Conservation (phyloP, 2,329 filamentous ascomycete species). For the Tolypocladium cylindrosporum region DNA sequence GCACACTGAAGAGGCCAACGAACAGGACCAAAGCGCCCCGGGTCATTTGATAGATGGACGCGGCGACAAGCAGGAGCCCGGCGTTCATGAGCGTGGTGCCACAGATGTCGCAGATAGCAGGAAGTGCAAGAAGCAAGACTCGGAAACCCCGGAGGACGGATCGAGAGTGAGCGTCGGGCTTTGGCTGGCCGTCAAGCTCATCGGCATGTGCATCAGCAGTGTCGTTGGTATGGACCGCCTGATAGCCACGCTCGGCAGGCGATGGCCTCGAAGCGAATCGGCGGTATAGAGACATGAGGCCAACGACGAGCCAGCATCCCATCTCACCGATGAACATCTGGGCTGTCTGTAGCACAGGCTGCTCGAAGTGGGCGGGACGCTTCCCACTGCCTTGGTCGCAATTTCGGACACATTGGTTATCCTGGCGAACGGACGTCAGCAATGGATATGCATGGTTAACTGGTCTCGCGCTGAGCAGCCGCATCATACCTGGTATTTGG, state of each 20-base stretch:
- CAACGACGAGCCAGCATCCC: constrained; percentile 90
- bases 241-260: constrained; percentile 48
- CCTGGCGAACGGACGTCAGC: constrained; percentile 36
- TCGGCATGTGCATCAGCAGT: constrained; percentile 19
- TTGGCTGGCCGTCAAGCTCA: constrained; percentile 1
- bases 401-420: constrained; percentile 93
- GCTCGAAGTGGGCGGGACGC: constrained; percentile 70
- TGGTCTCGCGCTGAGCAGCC: background rate
- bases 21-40: constrained; percentile 90
- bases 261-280: constrained; percentile 37
- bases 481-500: constrained; percentile 75
- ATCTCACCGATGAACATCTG: constrained; percentile 98
- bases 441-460: too few relatives aligned
- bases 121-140: constrained; percentile 67
- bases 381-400: constrained; percentile 62
- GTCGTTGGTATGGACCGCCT: constrained; percentile 46
- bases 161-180: constrained; percentile 40
- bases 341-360: constrained; percentile 89
- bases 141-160: constrained; percentile 61
- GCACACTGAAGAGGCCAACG: constrained; percentile 86
- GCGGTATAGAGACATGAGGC: constrained; percentile 55
- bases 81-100: constrained; percentile 97
- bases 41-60: constrained; percentile 98
- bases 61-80: constrained; percentile 84
- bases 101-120: constrained; percentile 86